Evolutionary conservation across 345 rosid genomes (phyloP), one percentile per base, ranked within the genome.

Genomic region (Aquilaria sinensis): DNA sequence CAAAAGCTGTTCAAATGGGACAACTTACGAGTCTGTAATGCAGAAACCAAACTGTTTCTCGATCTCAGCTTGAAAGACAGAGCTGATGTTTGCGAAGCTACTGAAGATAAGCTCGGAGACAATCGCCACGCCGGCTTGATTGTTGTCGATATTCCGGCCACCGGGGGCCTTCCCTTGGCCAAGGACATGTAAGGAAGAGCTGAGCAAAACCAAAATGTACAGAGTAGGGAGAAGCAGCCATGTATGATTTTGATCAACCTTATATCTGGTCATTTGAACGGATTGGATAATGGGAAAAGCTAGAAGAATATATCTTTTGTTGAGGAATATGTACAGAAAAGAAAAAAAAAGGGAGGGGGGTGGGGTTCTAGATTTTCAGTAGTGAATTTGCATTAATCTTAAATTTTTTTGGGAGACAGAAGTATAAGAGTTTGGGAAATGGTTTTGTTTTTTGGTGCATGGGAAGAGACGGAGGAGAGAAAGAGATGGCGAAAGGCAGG

Each of bases 21-120:
- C 9, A 46, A 83, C 90, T 65, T 69, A 94, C 99, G 80, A 79
- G 84, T 94, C 87, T 56, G 82, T 75, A 46, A 94, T 83, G 90
- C 99, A 94, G 81, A 94, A 90, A 34, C 83, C 91, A 45, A 86
- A 82, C 32, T 90, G 60, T 65, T 83, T 69, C 50, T 66, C 46
- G 49, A 94, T 75, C 14, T 93, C 96, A 49, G 51, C 74, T 46
- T 83, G 82, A 79, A 90, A 84, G 41, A 79, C 60, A 57, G 72
- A 48, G 23, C 96, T 82, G 65, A 82, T 69, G 69, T 87, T 88
- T 1, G 85, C 68, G 54, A 94, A 63, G 67, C 76, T 82, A 12
- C 61, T 74, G 59, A 46, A 75, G 30, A 87, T 46, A 37, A 80
- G 64, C 57, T 81, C 72, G 16, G 84, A 67, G 32, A 80, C 67